Evolutionary conservation across 2,329 filamentous ascomycete species (phyloP), one percentile per base, ranked within the genome.

Genomic region (Cladorrhinum sp.): DNA sequence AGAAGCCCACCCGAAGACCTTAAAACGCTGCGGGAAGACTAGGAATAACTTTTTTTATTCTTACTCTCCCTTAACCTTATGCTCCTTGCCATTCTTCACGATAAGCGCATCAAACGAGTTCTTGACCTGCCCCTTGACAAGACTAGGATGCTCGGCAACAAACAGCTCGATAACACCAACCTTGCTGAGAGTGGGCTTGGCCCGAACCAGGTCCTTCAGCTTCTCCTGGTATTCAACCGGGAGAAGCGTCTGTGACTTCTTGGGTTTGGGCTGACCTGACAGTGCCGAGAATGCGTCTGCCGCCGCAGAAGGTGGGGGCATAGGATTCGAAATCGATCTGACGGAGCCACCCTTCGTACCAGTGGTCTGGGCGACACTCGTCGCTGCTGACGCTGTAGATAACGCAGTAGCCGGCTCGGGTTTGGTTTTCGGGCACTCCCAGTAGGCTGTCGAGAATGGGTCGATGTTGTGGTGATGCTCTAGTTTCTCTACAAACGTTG

Each of bases 361-460:
- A 58, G 42, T 39, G 39, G 20, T 33, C 30, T 48, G 12, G 33
- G 54, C 48, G 16, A 49, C 18, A 26, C 46, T 49, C 21, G 50
- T 49, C 33, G 60, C 24, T 36, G 55, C 5, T 24, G 66, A 49
- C 3, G 59, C 46, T 9, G 66, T 52, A 53, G 61, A 51, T 36
- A 54, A 54, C 26, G 56, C 69, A 20, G 59, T 36, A 50, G 26
- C 46, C 20, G 60, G 3, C 28, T 64, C 64, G 57, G 48, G 26
- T 57, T 65, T 61, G n/a, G 56, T 46, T 63, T 74, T 76, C 60
- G 78, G 77, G 1, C 76, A 65, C 28, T 80, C 76, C 95, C 95
- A 98, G 74, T 98, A 98, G 0, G 79, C 74, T 0, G 85, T 86
- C 0, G 91, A 93, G 71, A 94, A 96, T 0, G 95, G 95, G 70